Conservation (phyloP, 805 yeast species). For the Grigorovia jiainica region DNA sequence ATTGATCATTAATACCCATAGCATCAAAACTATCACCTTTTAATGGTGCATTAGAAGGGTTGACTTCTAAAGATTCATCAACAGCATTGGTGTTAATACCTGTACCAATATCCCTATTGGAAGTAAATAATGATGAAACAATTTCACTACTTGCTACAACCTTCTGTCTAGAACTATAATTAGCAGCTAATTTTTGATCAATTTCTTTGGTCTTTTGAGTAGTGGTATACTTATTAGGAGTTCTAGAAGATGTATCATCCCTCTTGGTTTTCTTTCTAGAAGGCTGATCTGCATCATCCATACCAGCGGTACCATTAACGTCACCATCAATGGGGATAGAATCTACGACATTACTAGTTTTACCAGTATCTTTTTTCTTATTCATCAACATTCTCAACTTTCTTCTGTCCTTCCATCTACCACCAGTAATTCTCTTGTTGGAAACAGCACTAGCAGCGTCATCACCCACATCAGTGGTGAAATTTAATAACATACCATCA, state of each 20-base stretch:
- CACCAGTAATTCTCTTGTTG: slow-evolving; percentile 48
- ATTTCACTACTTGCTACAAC: slow-evolving; percentile 35
- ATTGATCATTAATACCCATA: slow-evolving; percentile 50
- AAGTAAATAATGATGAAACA: slow-evolving; percentile 79
- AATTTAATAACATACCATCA: slow-evolving; percentile 54
- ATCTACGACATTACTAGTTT: slow-evolving; percentile 3
- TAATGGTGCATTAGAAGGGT: slow-evolving; percentile 83
- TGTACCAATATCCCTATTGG: slow-evolving; percentile 44
- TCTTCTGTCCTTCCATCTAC: slow-evolving; percentile 76
- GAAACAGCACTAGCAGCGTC: slow-evolving; percentile 16
- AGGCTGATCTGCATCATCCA: not conserved
- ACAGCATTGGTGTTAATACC: slow-evolving; percentile 30
- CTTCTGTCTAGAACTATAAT: slow-evolving; percentile 1
- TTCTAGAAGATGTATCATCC: too few relatives aligned
- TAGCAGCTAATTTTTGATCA: slow-evolving; percentile 2
- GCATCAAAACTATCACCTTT: slow-evolving; percentile 55
- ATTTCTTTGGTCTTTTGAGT: slow-evolving; percentile 4
- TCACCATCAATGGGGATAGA: not conserved
- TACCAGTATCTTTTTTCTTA: slow-evolving; percentile 32
- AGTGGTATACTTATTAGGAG: not conserved
- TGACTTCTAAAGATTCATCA: slow-evolving; percentile 26
- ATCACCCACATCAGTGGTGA: slow-evolving; percentile 37
- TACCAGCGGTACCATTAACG: not conserved
- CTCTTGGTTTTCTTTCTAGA: not conserved
- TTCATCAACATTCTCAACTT: slow-evolving; percentile 41